Conservation (phyloP, 495 filamentous ascomycete species). For the Penicillium riverlandense region DNA sequence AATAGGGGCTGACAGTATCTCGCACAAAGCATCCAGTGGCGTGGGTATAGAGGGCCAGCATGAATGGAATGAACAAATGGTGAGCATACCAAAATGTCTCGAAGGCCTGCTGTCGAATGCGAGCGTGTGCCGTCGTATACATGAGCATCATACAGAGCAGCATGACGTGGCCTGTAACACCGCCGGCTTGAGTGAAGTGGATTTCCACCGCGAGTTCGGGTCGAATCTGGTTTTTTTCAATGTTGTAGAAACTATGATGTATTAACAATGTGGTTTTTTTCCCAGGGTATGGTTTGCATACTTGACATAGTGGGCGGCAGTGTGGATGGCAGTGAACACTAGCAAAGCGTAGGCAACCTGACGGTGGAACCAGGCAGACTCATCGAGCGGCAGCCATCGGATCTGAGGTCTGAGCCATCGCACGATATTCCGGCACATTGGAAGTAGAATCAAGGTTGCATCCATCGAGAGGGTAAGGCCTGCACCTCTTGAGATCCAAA, state of each 20-base stretch:
- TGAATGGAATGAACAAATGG: constrained; percentile 93
- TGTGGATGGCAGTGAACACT: constrained; percentile 74
- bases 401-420: constrained; percentile 80
- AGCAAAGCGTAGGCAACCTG: constrained; percentile 89
- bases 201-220: constrained; percentile 81
- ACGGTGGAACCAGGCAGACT: constrained; percentile 94
- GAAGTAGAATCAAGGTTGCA: constrained; percentile 78
- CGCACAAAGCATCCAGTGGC: constrained; percentile 94
- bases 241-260: constrained; percentile 75
- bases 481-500: constrained; percentile 94
- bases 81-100: constrained; percentile 99
- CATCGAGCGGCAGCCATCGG: constrained; percentile 82
- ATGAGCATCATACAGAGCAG: constrained; percentile 97
- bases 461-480: constrained; percentile 78
- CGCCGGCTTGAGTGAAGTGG: constrained; percentile 82
- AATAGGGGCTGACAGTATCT: constrained; percentile 59
- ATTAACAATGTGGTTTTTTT: constrained; percentile 15
- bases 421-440: constrained; percentile 89
- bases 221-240: constrained; percentile 79
- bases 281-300: constrained; percentile 35
- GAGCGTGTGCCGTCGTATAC: constrained; percentile 90
- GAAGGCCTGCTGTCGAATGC: constrained; percentile 92
- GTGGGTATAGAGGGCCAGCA: constrained; percentile 91
- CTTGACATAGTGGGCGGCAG: constrained; percentile 88
- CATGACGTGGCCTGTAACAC: constrained; percentile 97